These are phyloP conservation scores for Solanum habrochaites DNA, from an alignment of 257 asterid genomes.

Conservation along the genomic window DNA sequence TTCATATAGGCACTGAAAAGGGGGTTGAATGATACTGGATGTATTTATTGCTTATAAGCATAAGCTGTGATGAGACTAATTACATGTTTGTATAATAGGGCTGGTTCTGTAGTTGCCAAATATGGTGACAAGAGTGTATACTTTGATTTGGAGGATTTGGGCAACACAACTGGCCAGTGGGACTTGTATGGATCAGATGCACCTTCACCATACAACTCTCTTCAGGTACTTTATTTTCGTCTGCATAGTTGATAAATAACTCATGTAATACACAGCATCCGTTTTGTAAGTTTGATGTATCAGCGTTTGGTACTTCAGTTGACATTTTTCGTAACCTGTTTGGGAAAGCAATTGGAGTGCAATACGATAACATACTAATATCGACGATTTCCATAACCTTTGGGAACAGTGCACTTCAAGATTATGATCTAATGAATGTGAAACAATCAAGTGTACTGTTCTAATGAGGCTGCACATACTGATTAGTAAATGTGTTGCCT, in stretches of 20 bases:
- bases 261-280: neutral
- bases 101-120: slow-evolving; percentile 73
- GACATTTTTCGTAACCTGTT: neutral
- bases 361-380: neutral
- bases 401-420: neutral
- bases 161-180: slow-evolving; percentile 94
- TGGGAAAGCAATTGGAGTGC: neutral
- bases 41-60: neutral
- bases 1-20: neutral
- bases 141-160: slow-evolving; percentile 90
- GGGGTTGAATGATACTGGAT: neutral
- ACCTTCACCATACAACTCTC: slow-evolving; percentile 75
- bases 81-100: slow-evolving; percentile 26
- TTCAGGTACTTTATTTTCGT: slow-evolving; percentile 43
- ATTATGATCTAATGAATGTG: neutral
- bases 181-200: slow-evolving; percentile 95
- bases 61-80: neutral
- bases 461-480: neutral
- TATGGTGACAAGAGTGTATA: slow-evolving; percentile 90
- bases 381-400: neutral
- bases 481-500: neutral
- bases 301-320: neutral
- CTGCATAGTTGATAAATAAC: neutral
- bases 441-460: neutral
- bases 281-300: neutral